Evolutionary conservation across 257 asterid species (phyloP), one percentile per base, ranked within the genome.

Genomic region (Schizonepeta tenuifolia): DNA sequence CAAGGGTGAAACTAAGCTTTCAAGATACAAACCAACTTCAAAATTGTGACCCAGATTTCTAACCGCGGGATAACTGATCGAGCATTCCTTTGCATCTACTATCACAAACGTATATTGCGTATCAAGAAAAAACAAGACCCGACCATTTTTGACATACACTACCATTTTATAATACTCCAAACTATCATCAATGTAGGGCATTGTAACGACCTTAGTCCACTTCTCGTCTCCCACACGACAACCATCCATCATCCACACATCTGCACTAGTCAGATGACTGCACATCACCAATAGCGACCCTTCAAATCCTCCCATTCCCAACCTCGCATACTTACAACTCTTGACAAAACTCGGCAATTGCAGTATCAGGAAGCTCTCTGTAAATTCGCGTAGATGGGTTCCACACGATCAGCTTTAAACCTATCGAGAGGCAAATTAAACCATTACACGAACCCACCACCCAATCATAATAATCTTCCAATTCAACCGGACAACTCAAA

Each of bases 361-460:
- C 8, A 87, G 20, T 41, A 36, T 74, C 77, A 7, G 93, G 86
- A 63, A 87, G 75, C 5, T 28, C 74, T 68, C 79, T 82, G 72
- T 43, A 81, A 2, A 71, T 67, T 72, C 81, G 78, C 1, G 83
- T 68, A 18, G 83, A 43, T 10, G 96, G 94, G 70, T 87, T 87
- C 87, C 87, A 84, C 44, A 87, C 26, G 21, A 80, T 49, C 55
- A 86, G 43, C 35, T 70, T 68, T 40, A 44, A 12, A 26, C 71
- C 80, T 44, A 71, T 2, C 0, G 54, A 64, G 12, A 87, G 41
- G 71, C 89, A 86, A 28, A 87, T 35, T 67, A 87, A 67, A 13
- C 94, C 96, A 75, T 89, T 82, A 55, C 84, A 83, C 51, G 89
- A 83, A 40, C 93, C 93, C 78, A 83, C 77, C 7, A 80, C 57